Conservation (phyloP, 1,139 yeast genomes). For the Magnusiomyces magnusii region DNA sequence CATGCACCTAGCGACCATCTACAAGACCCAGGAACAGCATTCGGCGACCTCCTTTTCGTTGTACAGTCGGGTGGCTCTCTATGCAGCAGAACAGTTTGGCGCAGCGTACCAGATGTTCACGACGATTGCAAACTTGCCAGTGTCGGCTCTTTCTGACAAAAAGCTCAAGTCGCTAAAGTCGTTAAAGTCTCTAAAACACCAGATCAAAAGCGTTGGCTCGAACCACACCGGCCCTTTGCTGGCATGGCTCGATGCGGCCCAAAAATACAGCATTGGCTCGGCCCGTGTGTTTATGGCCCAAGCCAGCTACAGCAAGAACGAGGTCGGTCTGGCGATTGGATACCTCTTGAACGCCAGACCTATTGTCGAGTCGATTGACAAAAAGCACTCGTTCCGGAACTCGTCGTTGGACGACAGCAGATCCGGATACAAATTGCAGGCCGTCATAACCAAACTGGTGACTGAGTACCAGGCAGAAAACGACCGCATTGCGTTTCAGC, state of each 20-base stretch:
- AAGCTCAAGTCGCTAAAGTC: background rate
- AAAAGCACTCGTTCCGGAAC: too few species aligned
- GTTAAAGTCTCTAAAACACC: conserved; percentile 2
- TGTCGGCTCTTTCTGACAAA: too few species aligned
- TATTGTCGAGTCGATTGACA: background rate
- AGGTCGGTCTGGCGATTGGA: conserved; percentile 31
- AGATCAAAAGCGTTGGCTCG: background rate
- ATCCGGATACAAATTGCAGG: conserved; percentile 1
- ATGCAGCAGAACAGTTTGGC: conserved; percentile 30
- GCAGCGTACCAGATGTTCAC: conserved; percentile 23
- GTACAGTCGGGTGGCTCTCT: conserved; percentile 31
- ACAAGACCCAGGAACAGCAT: conserved; percentile 23
- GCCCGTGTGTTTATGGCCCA: conserved; percentile 29
- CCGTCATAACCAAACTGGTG: conserved; percentile 18
- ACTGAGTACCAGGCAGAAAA: conserved; percentile 28
- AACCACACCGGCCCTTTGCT: conserved; percentile 15
- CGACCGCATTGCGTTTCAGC: conserved; percentile 30
- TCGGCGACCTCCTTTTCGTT: conserved; percentile 25
- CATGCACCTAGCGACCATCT: conserved; percentile 27
- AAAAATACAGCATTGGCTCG: conserved; percentile 27
- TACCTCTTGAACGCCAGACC: conserved; percentile 18
- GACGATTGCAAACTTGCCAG: background rate
- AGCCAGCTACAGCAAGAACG: conserved; percentile 25
- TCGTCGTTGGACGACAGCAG: background rate
- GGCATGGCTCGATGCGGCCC: conserved; percentile 28